Conservation (phyloP, 495 filamentous ascomycete genomes). For the Ascodesmis nigricans region DNA sequence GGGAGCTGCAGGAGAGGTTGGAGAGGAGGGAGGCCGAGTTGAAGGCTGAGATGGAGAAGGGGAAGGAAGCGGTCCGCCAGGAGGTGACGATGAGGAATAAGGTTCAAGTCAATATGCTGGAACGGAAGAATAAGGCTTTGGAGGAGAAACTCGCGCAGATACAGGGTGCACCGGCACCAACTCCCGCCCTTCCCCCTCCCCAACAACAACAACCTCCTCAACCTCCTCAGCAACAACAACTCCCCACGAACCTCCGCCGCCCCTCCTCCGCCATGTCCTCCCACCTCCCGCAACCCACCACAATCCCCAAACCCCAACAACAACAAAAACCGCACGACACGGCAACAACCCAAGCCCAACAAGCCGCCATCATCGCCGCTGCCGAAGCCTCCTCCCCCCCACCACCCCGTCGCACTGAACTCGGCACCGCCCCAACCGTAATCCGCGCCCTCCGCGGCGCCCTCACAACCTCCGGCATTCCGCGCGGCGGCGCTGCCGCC, state of each 20-base stretch:
- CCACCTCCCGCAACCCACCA: neutral
- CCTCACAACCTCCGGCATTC: slow-evolving; percentile 13
- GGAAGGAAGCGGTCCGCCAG: slow-evolving; percentile 32
- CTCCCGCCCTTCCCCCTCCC: slow-evolving; percentile 1
- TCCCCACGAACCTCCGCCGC: slow-evolving; percentile 2
- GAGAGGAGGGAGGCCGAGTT: slow-evolving; percentile 24
- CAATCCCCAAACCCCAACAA: neutral
- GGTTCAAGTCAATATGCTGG: slow-evolving; percentile 60
- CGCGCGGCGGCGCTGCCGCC: slow-evolving; percentile 11
- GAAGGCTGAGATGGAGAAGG: slow-evolving; percentile 31
- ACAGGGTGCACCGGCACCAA: slow-evolving; percentile 29
- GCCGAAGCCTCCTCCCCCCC: slow-evolving; percentile 6
- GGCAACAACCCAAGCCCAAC: slow-evolving; percentile 1
- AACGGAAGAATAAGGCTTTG: slow-evolving; percentile 40
- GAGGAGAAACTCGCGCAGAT: slow-evolving; percentile 57
- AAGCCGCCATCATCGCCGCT: slow-evolving; percentile 4
- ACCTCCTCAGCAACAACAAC: slow-evolving; percentile 1
- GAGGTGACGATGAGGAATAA: slow-evolving; percentile 41
- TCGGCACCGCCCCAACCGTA: slow-evolving; percentile 15
- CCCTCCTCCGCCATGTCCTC: neutral
- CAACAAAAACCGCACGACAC: neutral
- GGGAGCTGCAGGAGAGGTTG: slow-evolving; percentile 23
- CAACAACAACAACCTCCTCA: neutral
- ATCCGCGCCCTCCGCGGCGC: slow-evolving; percentile 17
- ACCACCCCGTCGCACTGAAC: slow-evolving; percentile 5